Evolutionary conservation across 2,329 filamentous ascomycete genomes (phyloP).

Genomic region (Neonectria magnoliae): DNA sequence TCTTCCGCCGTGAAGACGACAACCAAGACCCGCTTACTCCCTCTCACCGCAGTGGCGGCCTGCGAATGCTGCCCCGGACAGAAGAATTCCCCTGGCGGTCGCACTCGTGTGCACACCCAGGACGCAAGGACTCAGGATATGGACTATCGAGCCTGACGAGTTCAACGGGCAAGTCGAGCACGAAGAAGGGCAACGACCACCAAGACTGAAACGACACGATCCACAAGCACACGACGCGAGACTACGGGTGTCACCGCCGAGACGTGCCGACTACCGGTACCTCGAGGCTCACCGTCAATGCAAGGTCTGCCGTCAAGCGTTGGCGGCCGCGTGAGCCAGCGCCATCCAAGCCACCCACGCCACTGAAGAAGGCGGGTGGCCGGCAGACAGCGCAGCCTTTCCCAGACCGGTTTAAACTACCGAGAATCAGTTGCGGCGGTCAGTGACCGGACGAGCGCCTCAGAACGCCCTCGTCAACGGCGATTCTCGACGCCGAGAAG

Average conservation of each 20-base stretch:
- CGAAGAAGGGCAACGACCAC: constrained; percentile 23
- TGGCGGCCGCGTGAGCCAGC: background rate
- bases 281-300: background rate
- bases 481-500: background rate
- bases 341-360: background rate
- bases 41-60: constrained; percentile 10
- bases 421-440: background rate
- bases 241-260: background rate
- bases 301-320: background rate
- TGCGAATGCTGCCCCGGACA: constrained; percentile 6
- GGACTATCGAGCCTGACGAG: constrained; percentile 26
- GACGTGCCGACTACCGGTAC: background rate
- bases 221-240: background rate
- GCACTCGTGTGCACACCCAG: constrained; percentile 13
- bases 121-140: constrained; percentile 20
- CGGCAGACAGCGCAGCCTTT: background rate
- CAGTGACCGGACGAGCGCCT: background rate
- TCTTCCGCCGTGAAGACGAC: background rate
- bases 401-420: background rate
- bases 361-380: background rate
- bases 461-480: background rate
- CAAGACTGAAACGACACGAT: constrained; percentile 21
- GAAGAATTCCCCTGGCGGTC: constrained; percentile 11
- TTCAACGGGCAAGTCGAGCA: constrained; percentile 19
- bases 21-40: background rate